phyloP scores from a whole-genome alignment of 352 stramenopile species.

The Thraustotheca clavata region DNA sequence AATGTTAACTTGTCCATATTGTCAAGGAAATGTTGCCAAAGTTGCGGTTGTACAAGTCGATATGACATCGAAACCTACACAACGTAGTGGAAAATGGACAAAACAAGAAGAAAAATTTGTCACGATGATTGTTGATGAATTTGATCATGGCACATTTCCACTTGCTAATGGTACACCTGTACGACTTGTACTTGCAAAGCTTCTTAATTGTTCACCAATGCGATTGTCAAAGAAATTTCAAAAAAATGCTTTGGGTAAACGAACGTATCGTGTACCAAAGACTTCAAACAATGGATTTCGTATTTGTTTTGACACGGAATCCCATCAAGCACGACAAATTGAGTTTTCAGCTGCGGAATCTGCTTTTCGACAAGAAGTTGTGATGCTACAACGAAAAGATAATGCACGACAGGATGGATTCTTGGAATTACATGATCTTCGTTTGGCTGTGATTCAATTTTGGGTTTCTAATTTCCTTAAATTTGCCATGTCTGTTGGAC shows the following conservation, averaged over 20 bases:
- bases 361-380: conserved; percentile 71
- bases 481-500: conserved; percentile 63
- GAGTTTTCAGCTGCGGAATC: conserved; percentile 63
- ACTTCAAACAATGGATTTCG: conserved; percentile 33
- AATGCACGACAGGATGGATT: conserved; percentile 76
- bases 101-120: conserved; percentile 80
- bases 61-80: conserved; percentile 60
- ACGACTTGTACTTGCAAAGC: conserved; percentile 68
- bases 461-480: conserved; percentile 81
- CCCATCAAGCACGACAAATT: conserved; percentile 56
- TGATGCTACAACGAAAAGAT: conserved; percentile 71
- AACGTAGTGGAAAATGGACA: conserved; percentile 78
- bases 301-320: conserved; percentile 56
- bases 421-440: conserved; percentile 59
- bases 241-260: conserved; percentile 79
- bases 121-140: conserved; percentile 71
- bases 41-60: conserved; percentile 59
- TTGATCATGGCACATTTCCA: conserved; percentile 61
- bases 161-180: conserved; percentile 78
- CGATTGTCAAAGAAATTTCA: conserved; percentile 85
- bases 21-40: conserved; percentile 41
- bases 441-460: conserved; percentile 74
- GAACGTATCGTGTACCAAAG: conserved; percentile 74
- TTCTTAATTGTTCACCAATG: conserved; percentile 87
- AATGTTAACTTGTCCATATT: conserved; percentile 51